Conservation (phyloP, 2,329 filamentous ascomycete genomes). For the Curvularia eragrostidis region DNA sequence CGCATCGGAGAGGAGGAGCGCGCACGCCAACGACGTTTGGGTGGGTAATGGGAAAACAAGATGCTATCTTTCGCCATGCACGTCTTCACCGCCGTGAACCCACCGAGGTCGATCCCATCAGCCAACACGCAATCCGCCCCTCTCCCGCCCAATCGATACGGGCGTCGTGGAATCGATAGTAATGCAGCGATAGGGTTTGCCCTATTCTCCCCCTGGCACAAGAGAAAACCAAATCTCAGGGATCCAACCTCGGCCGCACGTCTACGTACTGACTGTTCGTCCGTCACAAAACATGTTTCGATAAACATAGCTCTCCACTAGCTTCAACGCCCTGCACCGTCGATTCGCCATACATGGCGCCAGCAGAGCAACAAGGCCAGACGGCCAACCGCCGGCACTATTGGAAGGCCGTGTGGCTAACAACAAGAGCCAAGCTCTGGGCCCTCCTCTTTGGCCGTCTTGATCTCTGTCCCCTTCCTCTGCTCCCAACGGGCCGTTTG, state of each 20-base stretch:
- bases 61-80: neutral
- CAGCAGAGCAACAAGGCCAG: neutral
- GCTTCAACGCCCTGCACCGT: neutral
- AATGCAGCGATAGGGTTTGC: neutral
- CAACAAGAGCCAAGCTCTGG: slow-evolving; percentile 7
- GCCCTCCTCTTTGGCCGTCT: neutral
- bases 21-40: neutral
- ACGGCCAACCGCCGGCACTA: slow-evolving; percentile 5
- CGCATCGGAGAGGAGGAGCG: neutral
- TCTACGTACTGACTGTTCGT: neutral
- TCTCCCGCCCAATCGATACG: neutral
- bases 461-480: neutral
- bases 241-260: neutral
- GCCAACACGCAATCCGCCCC: slow-evolving; percentile 1
- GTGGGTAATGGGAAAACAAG: neutral
- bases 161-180: neutral
- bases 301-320: slow-evolving; percentile 8
- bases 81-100: slow-evolving; percentile 9
- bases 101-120: slow-evolving; percentile 5
- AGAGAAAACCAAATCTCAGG: neutral
- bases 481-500: slow-evolving; percentile 1
- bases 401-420: neutral
- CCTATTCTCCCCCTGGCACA: neutral
- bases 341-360: neutral
- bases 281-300: slow-evolving; percentile 14